Percentiles rank a stretch among this genome's conserved stretches.
phyloP scores from a whole-genome alignment of 352 stramenopile genomes.

The Globisporangium carolinianum region DNA sequence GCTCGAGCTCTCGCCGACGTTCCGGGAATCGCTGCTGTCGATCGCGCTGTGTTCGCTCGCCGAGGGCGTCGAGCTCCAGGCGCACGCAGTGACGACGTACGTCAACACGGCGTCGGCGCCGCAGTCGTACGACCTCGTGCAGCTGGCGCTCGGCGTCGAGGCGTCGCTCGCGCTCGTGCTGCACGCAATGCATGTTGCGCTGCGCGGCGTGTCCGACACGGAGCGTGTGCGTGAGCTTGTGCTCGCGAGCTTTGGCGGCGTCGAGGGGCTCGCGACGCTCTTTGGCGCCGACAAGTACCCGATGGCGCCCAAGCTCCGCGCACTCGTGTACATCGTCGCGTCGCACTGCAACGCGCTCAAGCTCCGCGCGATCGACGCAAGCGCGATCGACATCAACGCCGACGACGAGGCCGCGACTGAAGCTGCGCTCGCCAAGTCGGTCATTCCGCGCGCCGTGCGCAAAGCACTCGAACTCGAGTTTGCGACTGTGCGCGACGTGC shows the following conservation, averaged over 20 bases:
- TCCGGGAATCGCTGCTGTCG: slow-evolving; percentile 62
- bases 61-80: slow-evolving; percentile 45
- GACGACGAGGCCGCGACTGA: slow-evolving; percentile 74
- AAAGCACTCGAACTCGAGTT: slow-evolving; percentile 53
- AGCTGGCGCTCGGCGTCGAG: slow-evolving; percentile 43
- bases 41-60: slow-evolving; percentile 46
- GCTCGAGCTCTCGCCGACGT: slow-evolving; percentile 38
- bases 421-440: slow-evolving; percentile 42
- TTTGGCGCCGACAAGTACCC: slow-evolving; percentile 55
- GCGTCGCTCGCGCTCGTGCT: slow-evolving; percentile 32
- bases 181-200: slow-evolving; percentile 28
- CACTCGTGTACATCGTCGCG: slow-evolving; percentile 56
- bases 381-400: slow-evolving; percentile 65
- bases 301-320: slow-evolving; percentile 37
- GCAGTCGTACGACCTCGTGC: slow-evolving; percentile 45
- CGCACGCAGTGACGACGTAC: slow-evolving; percentile 49
- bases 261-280: slow-evolving; percentile 47
- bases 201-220: slow-evolving; percentile 36
- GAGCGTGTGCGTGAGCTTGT: slow-evolving; percentile 41
- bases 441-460: slow-evolving; percentile 63
- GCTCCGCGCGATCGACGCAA: slow-evolving; percentile 28
- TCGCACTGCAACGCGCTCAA: slow-evolving; percentile 42
- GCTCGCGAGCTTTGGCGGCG: slow-evolving; percentile 51
- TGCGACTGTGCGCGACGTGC: slow-evolving; percentile 20
- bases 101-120: slow-evolving; percentile 27